Percentiles rank a stretch among this genome's conserved stretches.
These are phyloP conservation scores for Rhynchosporium secalis DNA, from an alignment of 2,329 filamentous ascomycete species.

Conservation along the genomic window DNA sequence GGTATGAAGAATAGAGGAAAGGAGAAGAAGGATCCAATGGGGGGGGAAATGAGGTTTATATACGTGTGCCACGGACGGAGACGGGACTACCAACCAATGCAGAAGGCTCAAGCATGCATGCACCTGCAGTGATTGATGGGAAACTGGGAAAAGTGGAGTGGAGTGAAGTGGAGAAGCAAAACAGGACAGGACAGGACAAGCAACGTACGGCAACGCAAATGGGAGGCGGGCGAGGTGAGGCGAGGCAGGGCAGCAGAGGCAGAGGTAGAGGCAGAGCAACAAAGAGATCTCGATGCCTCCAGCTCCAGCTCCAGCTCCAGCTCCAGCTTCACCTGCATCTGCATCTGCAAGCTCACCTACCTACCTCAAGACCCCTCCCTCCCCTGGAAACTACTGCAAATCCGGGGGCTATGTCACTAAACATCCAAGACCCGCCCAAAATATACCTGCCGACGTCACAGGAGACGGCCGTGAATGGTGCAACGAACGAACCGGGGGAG, in stretches of 20 bases:
- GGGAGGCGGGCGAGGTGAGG: no score
- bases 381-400: not conserved
- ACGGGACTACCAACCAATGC: not conserved
- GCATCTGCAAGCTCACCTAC: no score
- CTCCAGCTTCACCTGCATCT: no score
- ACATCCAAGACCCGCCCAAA: not conserved
- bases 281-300: constrained; percentile 5
- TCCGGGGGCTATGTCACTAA: constrained; percentile 1
- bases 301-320: not conserved
- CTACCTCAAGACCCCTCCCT: not conserved
- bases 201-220: not conserved
- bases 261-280: not conserved
- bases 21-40: not conserved
- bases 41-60: not conserved
- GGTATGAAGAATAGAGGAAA: not conserved
- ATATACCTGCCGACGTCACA: constrained; percentile 9
- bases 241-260: no score
- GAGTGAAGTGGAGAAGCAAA: not conserved
- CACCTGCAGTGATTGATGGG: not conserved
- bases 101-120: not conserved
- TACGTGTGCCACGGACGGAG: constrained; percentile 1
- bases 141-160: not conserved
- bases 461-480: constrained; percentile 7
- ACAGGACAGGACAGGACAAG: not conserved
- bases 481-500: not conserved